Evolutionary conservation across 768 basidiomycete genomes (phyloP).

Genomic region (Lactarius indigo): DNA sequence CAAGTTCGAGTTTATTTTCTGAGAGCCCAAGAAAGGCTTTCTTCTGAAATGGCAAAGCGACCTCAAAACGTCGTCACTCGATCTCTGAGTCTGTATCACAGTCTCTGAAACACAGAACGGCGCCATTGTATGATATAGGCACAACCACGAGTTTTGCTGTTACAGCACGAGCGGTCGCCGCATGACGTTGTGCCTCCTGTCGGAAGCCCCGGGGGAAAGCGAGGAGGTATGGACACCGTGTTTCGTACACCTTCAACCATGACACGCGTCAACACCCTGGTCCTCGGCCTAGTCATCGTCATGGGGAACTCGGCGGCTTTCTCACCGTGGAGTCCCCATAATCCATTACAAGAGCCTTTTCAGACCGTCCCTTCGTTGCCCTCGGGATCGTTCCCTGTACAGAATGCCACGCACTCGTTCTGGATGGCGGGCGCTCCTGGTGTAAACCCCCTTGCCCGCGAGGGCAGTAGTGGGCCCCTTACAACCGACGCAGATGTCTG

Average conservation of each 20-base stretch:
- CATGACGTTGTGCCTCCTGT: neutral
- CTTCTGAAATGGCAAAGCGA: neutral
- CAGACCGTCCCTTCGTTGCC: neutral
- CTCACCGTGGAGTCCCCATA: neutral
- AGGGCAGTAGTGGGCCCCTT: constrained; percentile 62
- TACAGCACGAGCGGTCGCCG: neutral
- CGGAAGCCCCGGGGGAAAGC: neutral
- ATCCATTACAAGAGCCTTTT: neutral
- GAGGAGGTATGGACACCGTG: neutral
- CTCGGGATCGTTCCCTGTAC: constrained; percentile 43
- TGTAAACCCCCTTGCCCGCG: constrained; percentile 62
- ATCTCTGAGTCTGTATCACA: neutral
- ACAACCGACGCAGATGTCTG: constrained; percentile 63
- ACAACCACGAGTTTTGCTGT: neutral
- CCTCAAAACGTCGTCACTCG: neutral
- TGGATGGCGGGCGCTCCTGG: constrained; percentile 58
- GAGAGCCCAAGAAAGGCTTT: neutral
- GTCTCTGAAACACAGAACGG: neutral
- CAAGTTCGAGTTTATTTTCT: neutral
- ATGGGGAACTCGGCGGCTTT: neutral
- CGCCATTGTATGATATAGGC: neutral
- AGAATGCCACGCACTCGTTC: constrained; percentile 67
- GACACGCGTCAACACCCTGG: constrained; percentile 2
- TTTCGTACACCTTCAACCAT: neutral
- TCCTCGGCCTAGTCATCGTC: neutral